phyloP scores from a whole-genome alignment of 352 stramenopile species.

The Pythium insidiosum region DNA sequence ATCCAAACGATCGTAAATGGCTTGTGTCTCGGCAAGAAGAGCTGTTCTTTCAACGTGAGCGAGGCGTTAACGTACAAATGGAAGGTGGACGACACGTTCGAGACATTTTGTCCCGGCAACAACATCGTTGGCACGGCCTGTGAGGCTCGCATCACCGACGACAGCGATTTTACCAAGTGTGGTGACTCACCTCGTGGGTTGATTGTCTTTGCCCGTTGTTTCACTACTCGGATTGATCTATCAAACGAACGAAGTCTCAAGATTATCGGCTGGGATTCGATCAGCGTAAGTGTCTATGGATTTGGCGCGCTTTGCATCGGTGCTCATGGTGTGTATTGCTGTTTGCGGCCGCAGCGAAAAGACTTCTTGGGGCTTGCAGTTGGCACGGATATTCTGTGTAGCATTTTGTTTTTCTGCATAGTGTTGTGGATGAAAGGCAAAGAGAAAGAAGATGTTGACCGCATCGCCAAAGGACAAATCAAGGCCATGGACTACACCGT shows the following conservation, averaged over 20 bases:
- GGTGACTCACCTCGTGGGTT: slow-evolving; percentile 25
- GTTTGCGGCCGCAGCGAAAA: slow-evolving; percentile 27
- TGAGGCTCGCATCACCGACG: slow-evolving; percentile 32
- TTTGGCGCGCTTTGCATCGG: background rate
- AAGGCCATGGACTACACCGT: slow-evolving; percentile 75
- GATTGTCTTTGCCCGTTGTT: slow-evolving; percentile 67
- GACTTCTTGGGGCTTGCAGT: slow-evolving; percentile 64
- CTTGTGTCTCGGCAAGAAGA: slow-evolving; percentile 59
- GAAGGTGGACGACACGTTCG: slow-evolving; percentile 32
- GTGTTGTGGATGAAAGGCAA: slow-evolving; percentile 70
- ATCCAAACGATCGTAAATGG: slow-evolving; percentile 64
- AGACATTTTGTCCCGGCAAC: slow-evolving; percentile 23
- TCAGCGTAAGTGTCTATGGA: slow-evolving; percentile 34
- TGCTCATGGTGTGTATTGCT: background rate
- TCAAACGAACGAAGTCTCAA: slow-evolving; percentile 63
- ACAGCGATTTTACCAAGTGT: slow-evolving; percentile 53
- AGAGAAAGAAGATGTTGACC: slow-evolving; percentile 50
- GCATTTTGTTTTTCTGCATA: slow-evolving; percentile 51
- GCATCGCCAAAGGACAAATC: slow-evolving; percentile 53
- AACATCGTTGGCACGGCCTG: slow-evolving; percentile 29
- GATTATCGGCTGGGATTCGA: slow-evolving; percentile 74
- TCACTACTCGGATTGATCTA: slow-evolving; percentile 70
- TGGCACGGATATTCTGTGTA: slow-evolving; percentile 62
- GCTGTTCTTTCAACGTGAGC: slow-evolving; percentile 55
- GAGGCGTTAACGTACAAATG: slow-evolving; percentile 49